Base-by-base conservation (phyloP, 495 filamentous ascomycete genomes). In the Hypoxylon trugodes region DNA sequence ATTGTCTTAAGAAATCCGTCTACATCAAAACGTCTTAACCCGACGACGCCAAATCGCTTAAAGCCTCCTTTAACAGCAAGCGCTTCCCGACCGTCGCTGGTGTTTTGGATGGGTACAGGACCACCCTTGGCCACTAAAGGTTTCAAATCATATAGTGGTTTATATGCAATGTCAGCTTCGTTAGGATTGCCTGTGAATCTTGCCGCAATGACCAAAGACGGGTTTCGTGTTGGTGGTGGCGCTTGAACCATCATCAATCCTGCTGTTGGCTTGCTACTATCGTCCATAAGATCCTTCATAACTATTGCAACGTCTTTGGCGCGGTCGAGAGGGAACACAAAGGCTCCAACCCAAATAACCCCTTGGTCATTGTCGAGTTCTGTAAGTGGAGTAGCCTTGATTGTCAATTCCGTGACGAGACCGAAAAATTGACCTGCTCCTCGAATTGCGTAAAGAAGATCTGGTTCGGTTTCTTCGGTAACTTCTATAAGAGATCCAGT, bases 391-490 rank as follows among this genome's bases (percentile, higher is more conserved):
- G 66, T 69, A 3, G 56, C 61, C 49, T 59, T 42, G 48, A 51
- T 61, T 16, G 62, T 69, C 18, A 75, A 32, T 38, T 71, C 67
- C 3, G 77, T 81, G 13, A 83, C 69, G 38, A 82, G 65, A 16
- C 79, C 78, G 32, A 82, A 77, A 59, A 79, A 81, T 30, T 72
- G 74, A 12, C 70, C 72, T 3, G 76, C 77, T 16, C 79, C 79
- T 28, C 72, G 60, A 12, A 81, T 40, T 8, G 73, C 80, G 52
- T 59, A 69, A 12, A 70, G 75, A 4, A 81, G 72, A 25, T 81
- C 76, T 0, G 71, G 64, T 56, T 79, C 49, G 16, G 58, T 16
- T 1, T 35, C 45, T 51, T 69, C 30, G 12, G 66, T 61, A 18
- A 69, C 63, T 22, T 66, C 50, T 9, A 75, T 22, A 4, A 74